phyloP scores from a whole-genome alignment of 441 rosid species.

The Rhodomyrtus psidioides region DNA sequence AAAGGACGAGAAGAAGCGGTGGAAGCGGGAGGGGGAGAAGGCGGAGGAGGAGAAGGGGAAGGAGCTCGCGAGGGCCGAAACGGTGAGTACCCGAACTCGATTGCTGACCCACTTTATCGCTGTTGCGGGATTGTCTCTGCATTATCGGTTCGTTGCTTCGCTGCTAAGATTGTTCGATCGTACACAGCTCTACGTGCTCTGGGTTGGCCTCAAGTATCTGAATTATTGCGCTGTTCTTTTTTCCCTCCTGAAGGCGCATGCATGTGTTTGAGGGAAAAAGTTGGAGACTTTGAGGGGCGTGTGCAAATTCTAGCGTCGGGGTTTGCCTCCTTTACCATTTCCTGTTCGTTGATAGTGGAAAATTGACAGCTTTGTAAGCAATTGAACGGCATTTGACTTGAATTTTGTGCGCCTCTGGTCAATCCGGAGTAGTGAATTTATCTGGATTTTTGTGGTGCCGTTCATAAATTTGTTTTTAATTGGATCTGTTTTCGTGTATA shows the following conservation, averaged over 20 bases:
- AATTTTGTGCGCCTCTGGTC: background rate
- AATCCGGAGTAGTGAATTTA: background rate
- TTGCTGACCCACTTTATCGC: background rate
- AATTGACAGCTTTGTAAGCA: background rate
- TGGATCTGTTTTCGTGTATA: background rate
- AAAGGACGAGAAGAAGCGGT: background rate
- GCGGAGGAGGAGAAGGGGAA: background rate
- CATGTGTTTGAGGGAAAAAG: background rate
- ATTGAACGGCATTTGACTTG: background rate
- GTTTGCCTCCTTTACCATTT: background rate
- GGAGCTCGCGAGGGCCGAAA: background rate
- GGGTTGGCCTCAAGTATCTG: background rate
- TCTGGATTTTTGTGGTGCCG: background rate
- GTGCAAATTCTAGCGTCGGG: background rate
- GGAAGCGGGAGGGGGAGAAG: background rate
- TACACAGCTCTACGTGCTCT: background rate
- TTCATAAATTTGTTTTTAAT: background rate
- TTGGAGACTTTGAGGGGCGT: background rate
- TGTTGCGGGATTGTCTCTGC: background rate
- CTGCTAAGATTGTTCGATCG: background rate
- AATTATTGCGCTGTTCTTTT: background rate
- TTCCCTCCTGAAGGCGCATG: background rate
- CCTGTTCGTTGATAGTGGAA: background rate
- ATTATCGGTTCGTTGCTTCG: background rate
- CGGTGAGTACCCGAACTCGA: background rate